These are phyloP conservation scores for Avena insularis DNA, from an alignment of 176 grass and related monocot species.

Conservation along the genomic window DNA sequence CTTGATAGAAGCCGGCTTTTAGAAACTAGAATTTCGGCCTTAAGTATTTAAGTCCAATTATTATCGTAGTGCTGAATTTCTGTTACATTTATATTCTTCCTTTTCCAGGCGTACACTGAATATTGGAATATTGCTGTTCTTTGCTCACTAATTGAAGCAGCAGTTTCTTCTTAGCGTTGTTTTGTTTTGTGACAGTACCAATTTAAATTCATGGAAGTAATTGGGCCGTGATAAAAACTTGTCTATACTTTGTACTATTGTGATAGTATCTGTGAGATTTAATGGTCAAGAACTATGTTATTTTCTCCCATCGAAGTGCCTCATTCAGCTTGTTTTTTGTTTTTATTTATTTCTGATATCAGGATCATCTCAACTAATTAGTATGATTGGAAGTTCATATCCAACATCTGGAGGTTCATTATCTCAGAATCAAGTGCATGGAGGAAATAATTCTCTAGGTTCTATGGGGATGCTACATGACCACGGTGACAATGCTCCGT, in stretches of 20 bases:
- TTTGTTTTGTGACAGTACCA: constrained; percentile 7
- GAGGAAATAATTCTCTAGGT: constrained; percentile 79
- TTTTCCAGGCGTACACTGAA: not conserved
- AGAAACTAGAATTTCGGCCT: constrained; percentile 21
- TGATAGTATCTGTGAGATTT: not conserved
- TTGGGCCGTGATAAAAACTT: constrained; percentile 2
- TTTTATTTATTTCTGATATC: constrained; percentile 37
- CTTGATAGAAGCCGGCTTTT: not conserved
- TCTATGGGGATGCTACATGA: constrained; percentile 95
- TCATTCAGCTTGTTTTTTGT: constrained; percentile 30
- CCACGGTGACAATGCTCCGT: constrained; percentile 72
- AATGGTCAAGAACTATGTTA: constrained; percentile 5
- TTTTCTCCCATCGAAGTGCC: constrained; percentile 22
- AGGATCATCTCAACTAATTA: constrained; percentile 73
- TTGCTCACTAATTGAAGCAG: not conserved
- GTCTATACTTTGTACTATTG: constrained; percentile 14
- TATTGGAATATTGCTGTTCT: not conserved
- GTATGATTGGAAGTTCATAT: constrained; percentile 93
- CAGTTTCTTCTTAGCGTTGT: not conserved
- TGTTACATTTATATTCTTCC: constrained; percentile 21
- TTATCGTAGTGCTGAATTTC: not conserved
- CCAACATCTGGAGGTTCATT: constrained; percentile 75
- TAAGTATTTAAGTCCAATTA: not conserved
- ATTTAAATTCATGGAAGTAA: constrained; percentile 22
- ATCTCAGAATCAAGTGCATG: constrained; percentile 87